Evolutionary conservation across 495 filamentous ascomycete species (phyloP), one percentile per base, ranked within the genome.

Genomic region (Aspergillus leporis): DNA sequence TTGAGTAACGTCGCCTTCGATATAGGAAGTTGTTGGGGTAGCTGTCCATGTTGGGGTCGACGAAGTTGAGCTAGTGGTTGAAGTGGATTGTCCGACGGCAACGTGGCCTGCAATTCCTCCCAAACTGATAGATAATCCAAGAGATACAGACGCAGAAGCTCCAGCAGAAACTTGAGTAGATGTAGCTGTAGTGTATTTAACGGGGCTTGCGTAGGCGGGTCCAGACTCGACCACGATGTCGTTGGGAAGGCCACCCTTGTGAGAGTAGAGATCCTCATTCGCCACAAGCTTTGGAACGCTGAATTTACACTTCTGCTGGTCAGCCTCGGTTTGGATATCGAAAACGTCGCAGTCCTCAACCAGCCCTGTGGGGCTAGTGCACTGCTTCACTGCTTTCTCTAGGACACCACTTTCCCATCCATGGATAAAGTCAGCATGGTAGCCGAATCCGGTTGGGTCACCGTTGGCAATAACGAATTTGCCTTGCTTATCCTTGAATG

Each of bases 371-470:
- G 61, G 69, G 68, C 80, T 81, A 13, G 80, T 82, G 72, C 81
- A 83, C 32, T 68, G 64, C 14, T 80, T 58, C n/a, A 78, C 65
- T 25, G 78, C 78, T 34, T 76, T 14, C 46, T 77, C 69, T n/a
- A 79, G 68, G 47, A 75, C 56, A 23, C 71, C 74, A 5, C 69
- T 66, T 22, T 92, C 83, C 92, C 92, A 96, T 38, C 88, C 92
- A 48, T 77, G 83, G 64, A 95, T 89, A 74, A 95, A 95, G 67
- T 96, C 92, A 30, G 82, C 92, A 63, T 96, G 92, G 64, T 91
- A 92, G 18, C 90, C 90, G 56, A 78, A 92, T 41, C 91, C 91
- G 56, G 86, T 87, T 19, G 85, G 83, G 64, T 98, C 93, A 56
- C 92, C 92, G 61, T 92, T 91, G 14, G 91, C 78, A 40, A 96